These are phyloP conservation scores for Liquidambar formosana DNA, from an alignment of 164 flowering plant species.

Conservation along the genomic window DNA sequence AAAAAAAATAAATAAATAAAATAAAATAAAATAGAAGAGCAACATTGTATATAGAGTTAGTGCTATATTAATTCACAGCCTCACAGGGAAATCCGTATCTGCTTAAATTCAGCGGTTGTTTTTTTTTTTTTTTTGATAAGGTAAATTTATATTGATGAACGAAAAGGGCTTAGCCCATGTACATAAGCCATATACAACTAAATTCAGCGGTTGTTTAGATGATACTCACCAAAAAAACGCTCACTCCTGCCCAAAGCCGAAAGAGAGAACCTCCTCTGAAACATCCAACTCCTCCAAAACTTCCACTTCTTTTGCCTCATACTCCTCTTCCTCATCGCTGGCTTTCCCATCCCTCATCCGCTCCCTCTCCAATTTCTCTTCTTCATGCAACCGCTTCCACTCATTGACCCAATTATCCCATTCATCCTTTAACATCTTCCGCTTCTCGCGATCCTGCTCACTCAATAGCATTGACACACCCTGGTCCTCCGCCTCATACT, in stretches of 20 bases:
- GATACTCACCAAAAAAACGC: no score
- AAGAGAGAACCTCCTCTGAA: slow-evolving; percentile 59
- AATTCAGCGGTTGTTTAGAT: no score
- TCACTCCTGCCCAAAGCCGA: slow-evolving; percentile 29
- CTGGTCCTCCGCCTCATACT: slow-evolving; percentile 94
- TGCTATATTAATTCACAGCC: no score
- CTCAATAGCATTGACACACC: slow-evolving; percentile 78
- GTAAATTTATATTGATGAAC: no score
- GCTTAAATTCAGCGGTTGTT: no score
- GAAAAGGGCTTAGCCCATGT: no score
- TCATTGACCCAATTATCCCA: slow-evolving; percentile 81
- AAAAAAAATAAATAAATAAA: no score
- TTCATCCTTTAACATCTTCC: slow-evolving; percentile 77
- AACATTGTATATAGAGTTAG: no score
- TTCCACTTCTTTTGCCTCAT: slow-evolving; percentile 92
- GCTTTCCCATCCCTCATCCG: slow-evolving; percentile 83
- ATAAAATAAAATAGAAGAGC: no score
- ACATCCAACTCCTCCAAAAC: slow-evolving; percentile 80
- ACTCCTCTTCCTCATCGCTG: slow-evolving; percentile 94
- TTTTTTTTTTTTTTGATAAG: no score
- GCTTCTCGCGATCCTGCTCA: slow-evolving; percentile 91
- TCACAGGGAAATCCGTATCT: no score
- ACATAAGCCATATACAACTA: no score
- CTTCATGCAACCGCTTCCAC: slow-evolving; percentile 75
- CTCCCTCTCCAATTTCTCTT: slow-evolving; percentile 64